phyloP scores from a whole-genome alignment of 2,329 filamentous ascomycete genomes.

The Dichotomopilus funicola region DNA sequence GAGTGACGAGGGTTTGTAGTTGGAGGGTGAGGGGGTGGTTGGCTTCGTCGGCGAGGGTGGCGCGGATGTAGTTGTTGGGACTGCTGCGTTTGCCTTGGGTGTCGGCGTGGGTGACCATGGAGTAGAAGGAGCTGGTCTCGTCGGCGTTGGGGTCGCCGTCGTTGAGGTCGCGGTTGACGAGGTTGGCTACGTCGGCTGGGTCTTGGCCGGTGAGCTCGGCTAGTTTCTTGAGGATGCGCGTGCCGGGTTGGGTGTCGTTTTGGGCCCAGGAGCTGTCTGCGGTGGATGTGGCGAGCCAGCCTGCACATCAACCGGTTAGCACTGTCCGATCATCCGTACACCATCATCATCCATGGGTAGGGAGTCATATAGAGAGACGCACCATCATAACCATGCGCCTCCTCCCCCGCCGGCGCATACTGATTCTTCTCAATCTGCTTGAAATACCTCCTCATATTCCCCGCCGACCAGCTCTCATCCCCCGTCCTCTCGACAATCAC shows the following conservation, averaged over 20 bases:
- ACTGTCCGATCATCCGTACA: no score
- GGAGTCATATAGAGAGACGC: neutral
- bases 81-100: conserved; percentile 31
- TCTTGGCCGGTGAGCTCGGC: conserved; percentile 28
- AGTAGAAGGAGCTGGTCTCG: conserved; percentile 26
- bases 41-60: conserved; percentile 29
- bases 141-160: conserved; percentile 24
- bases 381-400: conserved; percentile 48
- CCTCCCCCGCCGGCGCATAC: conserved; percentile 40
- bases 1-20: conserved; percentile 32
- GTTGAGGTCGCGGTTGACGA: conserved; percentile 28
- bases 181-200: conserved; percentile 20
- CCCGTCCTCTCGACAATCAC: conserved; percentile 51
- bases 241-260: conserved; percentile 18
- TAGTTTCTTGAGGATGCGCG: conserved; percentile 21
- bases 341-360: no score
- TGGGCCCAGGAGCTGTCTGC: conserved; percentile 20
- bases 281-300: conserved; percentile 21
- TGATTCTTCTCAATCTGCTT: conserved; percentile 49
- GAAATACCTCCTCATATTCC: conserved; percentile 56
- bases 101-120: conserved; percentile 25
- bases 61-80: conserved; percentile 37
- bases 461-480: conserved; percentile 50
- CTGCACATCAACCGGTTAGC: conserved; percentile 1
- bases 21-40: conserved; percentile 39